These are phyloP conservation scores for Strobilomyces echinocephalus DNA, from an alignment of 768 basidiomycete genomes.

Conservation along the genomic window DNA sequence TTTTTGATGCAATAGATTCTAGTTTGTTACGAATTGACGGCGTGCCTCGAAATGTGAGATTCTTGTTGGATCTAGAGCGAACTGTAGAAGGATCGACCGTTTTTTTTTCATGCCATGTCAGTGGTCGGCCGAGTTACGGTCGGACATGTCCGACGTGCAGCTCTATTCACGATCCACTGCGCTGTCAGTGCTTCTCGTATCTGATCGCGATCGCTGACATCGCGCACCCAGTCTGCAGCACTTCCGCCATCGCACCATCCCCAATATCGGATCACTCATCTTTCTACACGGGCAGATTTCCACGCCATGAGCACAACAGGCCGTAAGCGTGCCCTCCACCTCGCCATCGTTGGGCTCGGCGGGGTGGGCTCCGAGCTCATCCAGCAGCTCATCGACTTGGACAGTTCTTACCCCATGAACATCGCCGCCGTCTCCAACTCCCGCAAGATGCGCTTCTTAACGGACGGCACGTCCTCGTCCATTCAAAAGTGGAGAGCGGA, in stretches of 20 bases:
- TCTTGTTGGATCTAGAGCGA: not conserved
- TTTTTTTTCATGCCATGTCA: no score
- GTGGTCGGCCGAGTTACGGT: constrained; percentile 9
- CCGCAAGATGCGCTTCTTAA: constrained; percentile 51
- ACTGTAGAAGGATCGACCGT: no score
- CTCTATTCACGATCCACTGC: not conserved
- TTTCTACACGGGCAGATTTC: not conserved
- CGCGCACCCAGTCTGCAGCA: not conserved
- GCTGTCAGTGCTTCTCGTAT: constrained; percentile 3
- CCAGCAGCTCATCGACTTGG: constrained; percentile 59
- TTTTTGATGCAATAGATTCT: not conserved
- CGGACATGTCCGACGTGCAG: not conserved
- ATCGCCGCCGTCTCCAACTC: constrained; percentile 70
- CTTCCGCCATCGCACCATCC: not conserved
- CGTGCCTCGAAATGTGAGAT: not conserved
- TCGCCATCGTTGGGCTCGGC: constrained; percentile 88
- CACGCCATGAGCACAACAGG: constrained; percentile 13
- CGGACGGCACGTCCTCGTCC: constrained; percentile 39
- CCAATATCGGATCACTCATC: not conserved
- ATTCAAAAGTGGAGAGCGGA: constrained; percentile 41
- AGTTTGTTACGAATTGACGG: constrained; percentile 6
- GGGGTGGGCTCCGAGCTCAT: constrained; percentile 90
- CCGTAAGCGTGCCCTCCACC: constrained; percentile 34
- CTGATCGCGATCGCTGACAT: constrained; percentile 13
- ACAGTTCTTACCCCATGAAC: constrained; percentile 54